These are phyloP conservation scores for Tetraselmis striata DNA, from an alignment of 139 green algal species.

Conservation along the genomic window DNA sequence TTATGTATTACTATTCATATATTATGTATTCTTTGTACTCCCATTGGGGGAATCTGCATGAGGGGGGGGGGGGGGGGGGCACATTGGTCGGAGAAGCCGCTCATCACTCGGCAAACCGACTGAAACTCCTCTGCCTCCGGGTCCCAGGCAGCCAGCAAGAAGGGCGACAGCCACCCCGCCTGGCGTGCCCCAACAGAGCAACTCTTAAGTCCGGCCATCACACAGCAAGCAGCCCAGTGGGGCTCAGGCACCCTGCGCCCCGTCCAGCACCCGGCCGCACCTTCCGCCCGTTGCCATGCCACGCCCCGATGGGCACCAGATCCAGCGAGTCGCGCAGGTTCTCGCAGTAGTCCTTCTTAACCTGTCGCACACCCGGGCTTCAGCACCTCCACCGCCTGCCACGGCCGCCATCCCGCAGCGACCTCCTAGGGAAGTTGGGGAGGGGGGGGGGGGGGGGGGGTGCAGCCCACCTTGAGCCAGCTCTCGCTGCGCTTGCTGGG, in stretches of 20 bases:
- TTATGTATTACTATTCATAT: no score
- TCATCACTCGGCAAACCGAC: constrained; percentile 75
- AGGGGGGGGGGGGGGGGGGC: not conserved
- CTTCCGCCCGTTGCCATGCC: constrained; percentile 73
- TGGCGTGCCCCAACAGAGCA: no score
- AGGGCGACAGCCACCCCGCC: constrained; percentile 74
- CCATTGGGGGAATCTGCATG: no score
- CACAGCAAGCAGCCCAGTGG: not conserved
- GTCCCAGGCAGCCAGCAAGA: constrained; percentile 81
- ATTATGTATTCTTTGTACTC: no score
- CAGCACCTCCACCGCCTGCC: constrained; percentile 29
- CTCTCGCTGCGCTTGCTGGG: constrained; percentile 58
- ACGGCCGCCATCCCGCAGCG: no score
- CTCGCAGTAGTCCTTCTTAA: constrained; percentile 71
- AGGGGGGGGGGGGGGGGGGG: no score
- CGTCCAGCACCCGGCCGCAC: no score
- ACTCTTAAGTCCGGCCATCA: no score
- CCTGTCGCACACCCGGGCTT: not conserved
- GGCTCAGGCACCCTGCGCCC: not conserved
- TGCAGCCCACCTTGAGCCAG: constrained; percentile 67
- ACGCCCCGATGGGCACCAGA: constrained; percentile 88
- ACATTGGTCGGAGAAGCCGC: constrained; percentile 71
- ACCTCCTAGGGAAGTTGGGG: no score
- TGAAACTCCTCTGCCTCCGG: constrained; percentile 60
- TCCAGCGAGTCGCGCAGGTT: constrained; percentile 80